Conservation (phyloP, 139 green algal genomes). For the Chlamydomonas sphaeroides region DNA sequence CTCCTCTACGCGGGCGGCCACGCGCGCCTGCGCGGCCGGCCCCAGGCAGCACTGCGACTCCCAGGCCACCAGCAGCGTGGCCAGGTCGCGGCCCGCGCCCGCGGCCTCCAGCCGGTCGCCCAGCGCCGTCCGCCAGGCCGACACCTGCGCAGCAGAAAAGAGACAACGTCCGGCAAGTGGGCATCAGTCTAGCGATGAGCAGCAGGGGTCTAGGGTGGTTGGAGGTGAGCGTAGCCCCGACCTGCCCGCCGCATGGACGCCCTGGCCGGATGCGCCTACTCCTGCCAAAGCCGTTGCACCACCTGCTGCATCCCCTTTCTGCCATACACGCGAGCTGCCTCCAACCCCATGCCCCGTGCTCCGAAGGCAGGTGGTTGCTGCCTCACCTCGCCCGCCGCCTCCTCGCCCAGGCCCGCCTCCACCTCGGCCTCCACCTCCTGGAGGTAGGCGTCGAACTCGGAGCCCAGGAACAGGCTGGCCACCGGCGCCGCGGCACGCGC, state of each 20-base stretch:
- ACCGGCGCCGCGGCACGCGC: not conserved
- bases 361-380: too few relatives aligned
- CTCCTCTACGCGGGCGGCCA: constrained; percentile 9
- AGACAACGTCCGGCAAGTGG: too few relatives aligned
- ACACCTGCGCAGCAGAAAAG: too few relatives aligned
- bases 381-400: not conserved
- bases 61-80: constrained; percentile 8
- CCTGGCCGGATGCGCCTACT: too few relatives aligned
- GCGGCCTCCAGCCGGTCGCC: constrained; percentile 10
- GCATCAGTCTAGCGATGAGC: too few relatives aligned
- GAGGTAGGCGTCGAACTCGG: constrained; percentile 25
- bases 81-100: constrained; percentile 13
- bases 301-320: too few relatives aligned
- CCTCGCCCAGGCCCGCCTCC: constrained; percentile 18
- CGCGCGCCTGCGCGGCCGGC: not conserved
- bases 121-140: constrained; percentile 20
- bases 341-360: too few relatives aligned
- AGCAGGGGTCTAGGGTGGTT: too few relatives aligned
- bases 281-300: too few relatives aligned
- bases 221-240: too few relatives aligned
- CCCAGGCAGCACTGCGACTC: constrained; percentile 16
- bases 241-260: too few relatives aligned
- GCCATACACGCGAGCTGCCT: too few relatives aligned
- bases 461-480: constrained; percentile 7
- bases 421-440: constrained; percentile 17